Percentiles rank a stretch among this genome's conserved stretches.
phyloP scores from a whole-genome alignment of 1,139 yeast genomes.

The Kodamaea sp. region DNA sequence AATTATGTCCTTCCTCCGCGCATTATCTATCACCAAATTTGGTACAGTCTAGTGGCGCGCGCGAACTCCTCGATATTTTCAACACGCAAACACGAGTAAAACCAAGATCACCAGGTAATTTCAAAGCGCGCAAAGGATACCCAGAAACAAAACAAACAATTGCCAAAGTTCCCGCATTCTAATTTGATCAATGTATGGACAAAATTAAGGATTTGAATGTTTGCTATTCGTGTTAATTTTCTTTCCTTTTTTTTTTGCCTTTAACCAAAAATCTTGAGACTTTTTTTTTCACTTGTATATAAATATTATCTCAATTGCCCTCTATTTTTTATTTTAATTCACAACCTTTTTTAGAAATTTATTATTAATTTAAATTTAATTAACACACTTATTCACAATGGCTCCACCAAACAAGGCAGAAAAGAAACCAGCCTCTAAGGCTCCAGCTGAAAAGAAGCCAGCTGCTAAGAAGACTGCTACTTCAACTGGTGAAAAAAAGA shows the following conservation, averaged over 20 bases:
- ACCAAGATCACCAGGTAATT: too few species aligned
- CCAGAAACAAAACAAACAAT: background rate
- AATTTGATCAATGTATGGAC: too few species aligned
- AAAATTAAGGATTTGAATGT: too few species aligned
- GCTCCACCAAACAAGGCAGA: slow-evolving; percentile 83
- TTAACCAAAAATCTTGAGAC: background rate
- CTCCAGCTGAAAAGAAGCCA: slow-evolving; percentile 97
- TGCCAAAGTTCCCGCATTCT: too few species aligned
- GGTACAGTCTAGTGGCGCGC: background rate
- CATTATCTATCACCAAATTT: slow-evolving; percentile 1
- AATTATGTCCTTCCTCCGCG: slow-evolving; percentile 2
- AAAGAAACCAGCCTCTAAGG: slow-evolving; percentile 98
- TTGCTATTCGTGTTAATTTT: too few species aligned
- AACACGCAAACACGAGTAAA: too few species aligned
- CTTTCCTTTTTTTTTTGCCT: slow-evolving; percentile 1
- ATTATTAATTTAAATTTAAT: background rate
- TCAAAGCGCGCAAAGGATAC: background rate
- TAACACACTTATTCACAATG: slow-evolving; percentile 47
- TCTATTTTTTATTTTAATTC: slow-evolving; percentile 8
- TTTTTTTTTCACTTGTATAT: slow-evolving; percentile 49
- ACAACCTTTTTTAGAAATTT: slow-evolving; percentile 8
- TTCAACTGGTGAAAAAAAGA: slow-evolving; percentile 73
- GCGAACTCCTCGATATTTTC: background rate
- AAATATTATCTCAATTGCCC: slow-evolving; percentile 52
- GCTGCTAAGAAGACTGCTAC: slow-evolving; percentile 91